phyloP scores from a whole-genome alignment of 2,329 filamentous ascomycete genomes.

The Alternaria incomplexa region DNA sequence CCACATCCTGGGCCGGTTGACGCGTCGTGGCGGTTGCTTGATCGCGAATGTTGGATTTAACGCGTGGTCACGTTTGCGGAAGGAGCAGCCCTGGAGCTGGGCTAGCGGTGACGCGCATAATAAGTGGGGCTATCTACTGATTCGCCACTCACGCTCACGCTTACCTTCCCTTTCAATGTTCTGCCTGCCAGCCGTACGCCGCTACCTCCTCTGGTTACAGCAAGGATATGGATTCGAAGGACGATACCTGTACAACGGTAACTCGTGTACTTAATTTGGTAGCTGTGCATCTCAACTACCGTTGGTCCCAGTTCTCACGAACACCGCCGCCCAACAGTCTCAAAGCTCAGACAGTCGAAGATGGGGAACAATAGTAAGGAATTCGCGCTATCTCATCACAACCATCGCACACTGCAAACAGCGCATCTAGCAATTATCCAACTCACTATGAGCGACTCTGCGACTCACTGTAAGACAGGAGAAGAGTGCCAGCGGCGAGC shows the following conservation, averaged over 20 bases:
- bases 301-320: neutral
- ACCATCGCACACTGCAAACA: conserved; percentile 18
- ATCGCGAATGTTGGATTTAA: neutral
- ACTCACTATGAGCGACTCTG: neutral
- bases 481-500: neutral
- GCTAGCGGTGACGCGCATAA: conserved; percentile 21
- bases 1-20: conserved; percentile 24
- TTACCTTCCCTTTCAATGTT: neutral
- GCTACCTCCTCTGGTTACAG: neutral
- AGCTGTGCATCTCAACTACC: neutral
- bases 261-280: neutral
- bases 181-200: neutral
- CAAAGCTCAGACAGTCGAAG: conserved; percentile 18
- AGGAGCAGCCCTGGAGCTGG: neutral
- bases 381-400: conserved; percentile 17
- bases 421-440: conserved; percentile 3
- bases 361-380: conserved; percentile 47
- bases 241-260: neutral
- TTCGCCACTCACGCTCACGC: neutral
- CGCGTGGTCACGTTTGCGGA: conserved; percentile 26
- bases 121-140: conserved; percentile 3
- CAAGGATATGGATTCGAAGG: neutral
- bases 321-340: conserved; percentile 15
- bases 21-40: conserved; percentile 22
- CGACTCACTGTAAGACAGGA: conserved; percentile 20